Evolutionary conservation across 495 filamentous ascomycete species (phyloP), one percentile per base, ranked within the genome.

Genomic region (Neurospora sp.): DNA sequence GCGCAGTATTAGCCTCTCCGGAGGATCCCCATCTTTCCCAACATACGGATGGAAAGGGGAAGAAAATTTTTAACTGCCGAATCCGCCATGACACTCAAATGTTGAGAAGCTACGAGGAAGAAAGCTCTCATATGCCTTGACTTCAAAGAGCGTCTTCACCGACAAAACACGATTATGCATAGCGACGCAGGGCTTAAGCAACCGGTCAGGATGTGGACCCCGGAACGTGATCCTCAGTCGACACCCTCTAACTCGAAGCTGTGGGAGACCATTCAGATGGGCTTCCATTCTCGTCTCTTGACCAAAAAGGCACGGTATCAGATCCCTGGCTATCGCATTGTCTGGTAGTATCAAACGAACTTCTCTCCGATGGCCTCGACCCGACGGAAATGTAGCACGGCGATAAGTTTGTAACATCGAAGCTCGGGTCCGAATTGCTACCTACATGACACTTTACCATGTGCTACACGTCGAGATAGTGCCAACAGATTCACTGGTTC

Each of bases 131-230:
- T 61, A 65, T 70, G 73, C 48, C 71, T 74, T 74, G 77, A 72
- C 71, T 72, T 44, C 38, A 38, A 31, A 35, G 42, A 42, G 71
- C 73, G 4, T 16, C 74, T 59, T 78, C 75, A 79, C 77, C 78
- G 76, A 78, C 76, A 73, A 59, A 39, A 73, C 6, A 65, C 69
- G 76, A 78, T 71, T 76, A 80, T 76, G 77, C 77, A 76, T 70
- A 72, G 73, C 75, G 69, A 80, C 78, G 78, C 77, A 78, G 71
- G 69, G 73, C 78, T 74, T 78, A 74, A 22, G 65, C 70, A 69
- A 76, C 77, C 78, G 78, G 77, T 80, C 75, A 71, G 70, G 71
- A 65, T 73, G 76, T 75, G 78, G 78, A 76, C 70, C 65, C 74
- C 39, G 53, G 27, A 35, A 61, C 12, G 53, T 12, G 45, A 48